These are phyloP conservation scores for Tilletia indica DNA, from an alignment of 1,284 basidiomycete genomes.

Conservation along the genomic window DNA sequence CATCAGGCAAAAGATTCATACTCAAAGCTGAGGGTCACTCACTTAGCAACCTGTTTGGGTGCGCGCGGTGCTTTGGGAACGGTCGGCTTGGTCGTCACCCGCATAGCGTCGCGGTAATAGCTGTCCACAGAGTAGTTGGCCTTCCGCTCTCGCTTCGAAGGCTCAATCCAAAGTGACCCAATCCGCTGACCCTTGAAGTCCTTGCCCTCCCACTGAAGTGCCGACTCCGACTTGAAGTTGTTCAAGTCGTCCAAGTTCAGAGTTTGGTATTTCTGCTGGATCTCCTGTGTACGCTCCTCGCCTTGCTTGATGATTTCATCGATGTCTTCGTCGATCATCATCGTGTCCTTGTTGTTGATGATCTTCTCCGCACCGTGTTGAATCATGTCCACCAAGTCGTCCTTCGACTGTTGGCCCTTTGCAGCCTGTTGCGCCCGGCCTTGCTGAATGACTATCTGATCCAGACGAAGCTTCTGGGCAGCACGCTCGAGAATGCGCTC, in stretches of 20 bases:
- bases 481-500: constrained; percentile 95
- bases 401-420: constrained; percentile 82
- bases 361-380: constrained; percentile 97
- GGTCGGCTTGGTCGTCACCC: constrained; percentile 68
- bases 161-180: constrained; percentile 70
- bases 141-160: constrained; percentile 94
- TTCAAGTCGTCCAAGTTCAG: constrained; percentile 91
- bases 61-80: constrained; percentile 78
- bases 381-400: constrained; percentile 97
- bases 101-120: constrained; percentile 84
- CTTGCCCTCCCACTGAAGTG: constrained; percentile 86
- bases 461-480: constrained; percentile 89
- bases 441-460: constrained; percentile 97
- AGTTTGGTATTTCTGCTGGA: constrained; percentile 88
- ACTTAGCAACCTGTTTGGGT: constrained; percentile 84
- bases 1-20: not conserved
- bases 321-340: constrained; percentile 86
- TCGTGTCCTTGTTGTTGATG: constrained; percentile 67
- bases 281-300: constrained; percentile 83
- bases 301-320: constrained; percentile 76
- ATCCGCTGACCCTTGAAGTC: constrained; percentile 71
- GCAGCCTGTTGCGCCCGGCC: constrained; percentile 67
- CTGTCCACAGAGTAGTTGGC: constrained; percentile 81
- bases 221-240: constrained; percentile 90
- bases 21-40: constrained; percentile 47